phyloP scores from a whole-genome alignment of 2,329 filamentous ascomycete species.

The Mollisia scopiformis region DNA sequence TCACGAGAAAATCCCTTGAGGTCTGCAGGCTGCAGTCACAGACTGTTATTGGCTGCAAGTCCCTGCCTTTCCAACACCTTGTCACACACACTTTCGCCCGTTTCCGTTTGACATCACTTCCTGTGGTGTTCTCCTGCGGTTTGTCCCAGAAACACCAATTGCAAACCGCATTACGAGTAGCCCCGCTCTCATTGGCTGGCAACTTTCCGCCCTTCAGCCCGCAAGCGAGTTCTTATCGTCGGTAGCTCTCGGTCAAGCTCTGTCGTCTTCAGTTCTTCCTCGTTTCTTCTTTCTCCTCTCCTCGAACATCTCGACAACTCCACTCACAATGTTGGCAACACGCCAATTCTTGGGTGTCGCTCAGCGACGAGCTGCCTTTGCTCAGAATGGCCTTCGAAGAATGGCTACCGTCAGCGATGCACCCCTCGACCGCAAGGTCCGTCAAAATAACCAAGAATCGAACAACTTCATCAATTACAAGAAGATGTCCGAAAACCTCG shows the following conservation, averaged over 20 bases:
- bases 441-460: conserved; percentile 96
- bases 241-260: conserved; percentile 19
- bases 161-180: too few species aligned
- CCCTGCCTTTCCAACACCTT: neutral
- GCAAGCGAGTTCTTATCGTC: conserved; percentile 1
- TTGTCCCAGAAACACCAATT: too few species aligned
- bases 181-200: neutral
- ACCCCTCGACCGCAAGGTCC: conserved; percentile 92
- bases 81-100: neutral
- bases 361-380: conserved; percentile 58
- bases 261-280: conserved; percentile 17
- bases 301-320: conserved; percentile 21
- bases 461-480: conserved; percentile 99
- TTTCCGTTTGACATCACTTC: conserved; percentile 6
- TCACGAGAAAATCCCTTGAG: conserved; percentile 7
- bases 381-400: conserved; percentile 65
- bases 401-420: conserved; percentile 88
- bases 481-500: conserved; percentile 98
- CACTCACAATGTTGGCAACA: conserved; percentile 67
- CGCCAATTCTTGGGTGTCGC: conserved; percentile 70
- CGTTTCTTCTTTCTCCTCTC: conserved; percentile 17
- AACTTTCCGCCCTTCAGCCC: neutral
- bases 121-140: neutral
- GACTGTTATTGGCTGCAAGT: neutral
- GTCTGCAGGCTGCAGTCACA: conserved; percentile 11